Percentiles rank a stretch among this genome's conserved stretches.
Conservation (phyloP, 768 basidiomycete genomes). For the Cystobasidium ongulense region DNA sequence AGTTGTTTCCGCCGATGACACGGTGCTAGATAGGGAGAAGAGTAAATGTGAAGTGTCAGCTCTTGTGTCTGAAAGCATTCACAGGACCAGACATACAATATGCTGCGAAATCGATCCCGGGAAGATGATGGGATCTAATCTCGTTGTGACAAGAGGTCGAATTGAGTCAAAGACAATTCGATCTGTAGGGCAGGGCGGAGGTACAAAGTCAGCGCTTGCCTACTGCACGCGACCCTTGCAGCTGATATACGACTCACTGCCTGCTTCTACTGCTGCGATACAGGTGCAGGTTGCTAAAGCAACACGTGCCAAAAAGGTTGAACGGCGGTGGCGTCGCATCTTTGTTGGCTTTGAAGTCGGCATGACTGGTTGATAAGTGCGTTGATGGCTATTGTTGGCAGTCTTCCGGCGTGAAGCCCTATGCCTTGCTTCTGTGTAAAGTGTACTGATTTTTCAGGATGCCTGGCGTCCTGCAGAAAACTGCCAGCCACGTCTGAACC, state of each 20-base stretch:
- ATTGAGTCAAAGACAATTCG: constrained; percentile 23
- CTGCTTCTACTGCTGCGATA: not conserved
- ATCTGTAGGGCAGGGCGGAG: not conserved
- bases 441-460: too few relatives aligned
- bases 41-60: not conserved
- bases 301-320: not conserved
- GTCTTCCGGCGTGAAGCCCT: too few relatives aligned
- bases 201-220: not conserved
- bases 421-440: too few relatives aligned
- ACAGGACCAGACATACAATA: not conserved
- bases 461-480: too few relatives aligned
- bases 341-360: not conserved
- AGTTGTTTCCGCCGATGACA: constrained; percentile 25
- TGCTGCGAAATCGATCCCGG: constrained; percentile 23
- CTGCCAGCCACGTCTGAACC: too few relatives aligned
- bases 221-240: too few relatives aligned
- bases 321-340: not conserved
- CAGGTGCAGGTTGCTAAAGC: not conserved
- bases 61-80: not conserved
- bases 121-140: constrained; percentile 26
- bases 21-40: constrained; percentile 9
- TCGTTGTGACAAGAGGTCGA: not conserved
- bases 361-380: not conserved
- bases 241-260: not conserved
- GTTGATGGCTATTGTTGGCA: too few relatives aligned